Base-by-base conservation (phyloP, 2,329 filamentous ascomycete species). In the Claviceps humidiphila region DNA sequence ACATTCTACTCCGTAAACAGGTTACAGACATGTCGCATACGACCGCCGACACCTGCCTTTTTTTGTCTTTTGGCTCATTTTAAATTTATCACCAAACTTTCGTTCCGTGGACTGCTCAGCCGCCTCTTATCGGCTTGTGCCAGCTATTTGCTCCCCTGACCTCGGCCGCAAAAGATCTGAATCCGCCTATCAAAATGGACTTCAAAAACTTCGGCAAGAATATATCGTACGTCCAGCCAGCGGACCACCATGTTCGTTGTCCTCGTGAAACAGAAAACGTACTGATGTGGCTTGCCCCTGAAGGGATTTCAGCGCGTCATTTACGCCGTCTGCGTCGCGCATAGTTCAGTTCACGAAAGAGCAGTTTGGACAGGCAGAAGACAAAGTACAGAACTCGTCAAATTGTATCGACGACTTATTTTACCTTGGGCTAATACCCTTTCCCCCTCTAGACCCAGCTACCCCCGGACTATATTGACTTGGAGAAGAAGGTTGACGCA, bases 291-390 rank as follows among this genome's bases (percentile, higher is more conserved):
- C 47, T 17, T 50, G 58, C 55, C 47, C n/a, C 43, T 51, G 50
- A 62, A 76, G 75, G 65, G 76, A 74, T 65, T 67, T 81, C 64
- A 90, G 89, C 66, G 85, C 87, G 58, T 84, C 84, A 61, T 87
- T 97, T 71, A 89, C 88, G 59, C 93, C 93, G 39, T 95, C 95
- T 68, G 89, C 90, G 58, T 86, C 89, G 64, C 86, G 91, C 65
- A 96, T 89, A 53, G 89, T 95, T 70, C 93, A 98, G 75, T 94
- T 91, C 75, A 88, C 95, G 68, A 96, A 95, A 77, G 93, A 98
- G 73, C 90, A 96, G 74, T 81, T 97, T 56, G 93, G 93, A 50
- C 88, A 94, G 71, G 88, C 82, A 56, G 90, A 95, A 59, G 93
- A 97, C 70, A 96, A 93, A 84, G 87, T 89, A 49, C 24, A 14